Base-by-base conservation (phyloP, 2,329 filamentous ascomycete species). In the Fusarium compactum region DNA sequence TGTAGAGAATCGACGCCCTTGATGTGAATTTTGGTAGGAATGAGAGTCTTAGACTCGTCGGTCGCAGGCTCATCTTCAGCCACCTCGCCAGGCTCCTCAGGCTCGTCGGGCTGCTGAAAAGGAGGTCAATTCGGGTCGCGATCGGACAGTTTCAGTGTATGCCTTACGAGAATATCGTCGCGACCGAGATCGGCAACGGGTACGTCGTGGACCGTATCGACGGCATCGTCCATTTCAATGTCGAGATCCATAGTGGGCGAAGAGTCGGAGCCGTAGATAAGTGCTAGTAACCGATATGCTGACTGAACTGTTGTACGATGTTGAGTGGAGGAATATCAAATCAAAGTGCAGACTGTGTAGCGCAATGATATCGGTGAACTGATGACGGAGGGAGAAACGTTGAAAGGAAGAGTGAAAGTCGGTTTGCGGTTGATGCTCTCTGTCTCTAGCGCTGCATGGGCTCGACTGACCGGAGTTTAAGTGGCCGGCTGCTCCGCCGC, bases 1-100 rank as follows among this genome's bases (percentile, higher is more conserved):
- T 91, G 93, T 77, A 98, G 84, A 45, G 91, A 89, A 76, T 97
- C 92, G 6, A 98, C 86, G 22, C 95, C 95, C 64, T 90, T 89
- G 55, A 99, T 83, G 80, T 98, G 91, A n/a, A 98, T 82, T 78
- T 96, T 96, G 76, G 84, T 79, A 5, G 79, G 78, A 10, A 80
- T 67, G 14, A 80, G 61, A 3, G 61, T 76, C 47, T 74, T 76
- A 32, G 74, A 71, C 18, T 78, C 76, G 58, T 73, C 64, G 46
- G 68, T 67, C 10, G 69, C 48, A 29, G 73, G 73, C 45, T 78
- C 79, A 56, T 81, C 80, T 8, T 80, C 80, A 34, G 76, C 76
- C 27, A 82, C 76, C 69, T 82, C 80, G 47, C 80, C 80, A 20
- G 78, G 78, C 58, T 82, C 80, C 63, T 82, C 78, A 22, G 70